Base-by-base conservation (phyloP, 257 asterid genomes). In the Ligustrum vulgare region DNA sequence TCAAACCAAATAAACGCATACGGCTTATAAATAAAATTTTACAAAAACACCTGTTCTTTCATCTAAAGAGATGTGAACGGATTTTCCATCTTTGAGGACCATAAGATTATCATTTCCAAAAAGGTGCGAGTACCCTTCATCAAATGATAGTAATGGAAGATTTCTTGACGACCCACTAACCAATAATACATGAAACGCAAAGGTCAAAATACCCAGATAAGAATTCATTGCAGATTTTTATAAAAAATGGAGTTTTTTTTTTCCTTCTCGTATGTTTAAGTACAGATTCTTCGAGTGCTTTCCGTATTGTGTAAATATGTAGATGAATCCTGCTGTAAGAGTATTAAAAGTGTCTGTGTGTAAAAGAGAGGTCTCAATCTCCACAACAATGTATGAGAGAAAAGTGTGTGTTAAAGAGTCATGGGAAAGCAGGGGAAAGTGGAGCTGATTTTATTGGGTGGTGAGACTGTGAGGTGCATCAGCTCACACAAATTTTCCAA, bases 41-140 rank as follows among this genome's bases (percentile, higher is more conserved):
- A 1, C 45, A 8, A 72, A 45, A 6, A 6, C 3, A 91, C 97
- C 98, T 82, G 98, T 93, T 88, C 94, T 89, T 80, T 91, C 87
- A 69, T 93, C 91, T 80, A 93, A 71, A 23, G 97, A 80, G 76
- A 93, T 75, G 51, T 84, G 97, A 80, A 56, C 98, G 2, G 94
- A 84, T 64, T 89, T 93, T 9, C 98, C 93, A 83, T 93, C 96
- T 73, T 73, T 80, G 64, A 89, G 90, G 7, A 93, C 90, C 90
- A 86, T 86, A 35, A 93, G 89, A 81, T 93, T 93, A 51, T 72
- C 84, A 75, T 91, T 97, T 4, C 98, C 98, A 75, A 93, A 93
- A 56, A 93, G 92, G 2, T 87, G 97, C 0, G 98, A 85, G 84
- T 93, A 93, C 28, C 96, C 98, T 87, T 93, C 98, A 72, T 91